Evolutionary conservation across 2,329 filamentous ascomycete genomes (phyloP), one percentile per base, ranked within the genome.

Genomic region (Pleoardoris graminearum): DNA sequence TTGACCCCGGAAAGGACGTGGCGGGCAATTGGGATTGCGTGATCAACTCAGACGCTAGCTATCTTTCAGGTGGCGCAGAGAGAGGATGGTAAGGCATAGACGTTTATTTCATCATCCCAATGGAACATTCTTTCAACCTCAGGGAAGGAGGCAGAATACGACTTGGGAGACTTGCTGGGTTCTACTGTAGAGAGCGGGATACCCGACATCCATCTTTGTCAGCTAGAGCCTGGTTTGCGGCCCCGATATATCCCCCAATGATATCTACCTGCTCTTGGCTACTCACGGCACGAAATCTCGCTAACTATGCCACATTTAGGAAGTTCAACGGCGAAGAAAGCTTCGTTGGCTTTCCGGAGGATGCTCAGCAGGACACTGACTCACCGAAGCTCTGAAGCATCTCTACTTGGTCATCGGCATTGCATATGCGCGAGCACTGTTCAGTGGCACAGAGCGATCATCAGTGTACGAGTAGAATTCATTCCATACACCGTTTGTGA

Each of bases 11-110:
- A 0, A 79, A 75, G 19, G 88, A 87, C 17, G 82, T 92, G 33
- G 79, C 81, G 22, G 91, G 90, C 32, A 88, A 87, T 23, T 99
- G 93, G 93, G 80, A 84, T 35, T 92, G 91, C 68, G 82, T 85
- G 54, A 70, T 83, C 48, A 93, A 96, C 75, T 91, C 91, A 14
- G 90, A 96, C 71, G 96, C 91, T 67, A 86, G 83, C 54, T 96
- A 93, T 74, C 77, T 97, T 60, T 84, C 80, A 48, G 82, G 82
- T 49, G 93, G 93, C 7, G 87, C 89, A 64, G 93, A 97, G 75
- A 82, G 92, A 77, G 91, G 91, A 69, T 97, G 93, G 91, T 94
- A 74, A 66, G 70, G 71, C 8, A 22, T 46, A 3, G 10, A 14
- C 48, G 14, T 1, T 5, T 43, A 3, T 37, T 21, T 14, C 30